Evolutionary conservation across 331 rosid genomes (phyloP).

Genomic region (Telfairia occidentalis): DNA sequence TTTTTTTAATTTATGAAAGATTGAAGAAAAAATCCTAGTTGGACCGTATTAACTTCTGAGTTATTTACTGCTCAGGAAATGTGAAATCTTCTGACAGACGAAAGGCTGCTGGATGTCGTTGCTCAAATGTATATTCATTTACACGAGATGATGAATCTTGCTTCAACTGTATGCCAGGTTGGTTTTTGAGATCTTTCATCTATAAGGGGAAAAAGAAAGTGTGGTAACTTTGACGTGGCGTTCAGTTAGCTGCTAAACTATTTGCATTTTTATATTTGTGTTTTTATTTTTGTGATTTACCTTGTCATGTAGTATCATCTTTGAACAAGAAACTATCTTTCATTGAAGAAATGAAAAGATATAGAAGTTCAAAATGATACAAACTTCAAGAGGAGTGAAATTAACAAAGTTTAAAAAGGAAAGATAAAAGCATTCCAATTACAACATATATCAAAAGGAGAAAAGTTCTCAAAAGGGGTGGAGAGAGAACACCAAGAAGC

Average conservation of each 20-base stretch:
- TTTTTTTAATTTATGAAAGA: slow-evolving; percentile 1
- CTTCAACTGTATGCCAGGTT: slow-evolving; percentile 67
- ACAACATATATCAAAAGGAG: too few species aligned
- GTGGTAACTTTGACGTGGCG: not conserved
- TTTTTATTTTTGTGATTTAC: not conserved
- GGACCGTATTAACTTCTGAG: slow-evolving; percentile 17
- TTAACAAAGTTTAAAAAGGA: too few species aligned
- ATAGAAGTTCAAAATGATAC: too few species aligned
- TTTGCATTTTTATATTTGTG: not conserved
- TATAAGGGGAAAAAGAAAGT: not conserved
- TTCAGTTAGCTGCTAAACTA: not conserved
- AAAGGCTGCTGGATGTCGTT: slow-evolving; percentile 36
- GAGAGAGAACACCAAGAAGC: too few species aligned
- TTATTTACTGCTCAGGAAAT: slow-evolving; percentile 34
- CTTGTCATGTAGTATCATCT: not conserved
- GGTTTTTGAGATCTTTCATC: slow-evolving; percentile 9
- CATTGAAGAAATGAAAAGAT: too few species aligned
- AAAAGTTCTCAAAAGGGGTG: too few species aligned
- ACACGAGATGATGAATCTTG: slow-evolving; percentile 44
- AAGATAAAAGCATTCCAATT: too few species aligned
- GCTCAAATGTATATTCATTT: slow-evolving; percentile 46
- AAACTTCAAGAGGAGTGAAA: too few species aligned
- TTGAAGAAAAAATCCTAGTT: not conserved
- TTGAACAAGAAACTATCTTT: too few species aligned
- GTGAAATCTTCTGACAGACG: slow-evolving; percentile 41